These are phyloP conservation scores for Phytopythium montanum DNA, from an alignment of 352 stramenopile genomes.

Conservation along the genomic window DNA sequence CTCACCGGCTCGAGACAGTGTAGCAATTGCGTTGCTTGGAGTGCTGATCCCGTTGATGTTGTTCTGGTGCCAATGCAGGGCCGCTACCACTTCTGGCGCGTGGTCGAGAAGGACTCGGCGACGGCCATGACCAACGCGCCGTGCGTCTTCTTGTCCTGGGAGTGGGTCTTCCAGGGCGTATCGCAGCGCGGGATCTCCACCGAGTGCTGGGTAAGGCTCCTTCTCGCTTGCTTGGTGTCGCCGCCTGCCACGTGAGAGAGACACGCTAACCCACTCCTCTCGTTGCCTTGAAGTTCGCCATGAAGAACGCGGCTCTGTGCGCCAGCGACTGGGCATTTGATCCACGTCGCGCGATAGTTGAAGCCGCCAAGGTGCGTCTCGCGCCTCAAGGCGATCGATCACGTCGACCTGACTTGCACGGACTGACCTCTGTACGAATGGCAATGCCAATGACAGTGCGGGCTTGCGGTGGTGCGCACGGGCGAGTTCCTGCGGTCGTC, in stretches of 20 bases:
- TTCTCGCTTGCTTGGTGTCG: background rate
- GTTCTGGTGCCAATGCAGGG: constrained; percentile 27
- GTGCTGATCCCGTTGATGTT: background rate
- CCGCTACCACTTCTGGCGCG: constrained; percentile 80
- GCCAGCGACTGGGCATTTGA: constrained; percentile 66
- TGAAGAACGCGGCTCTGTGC: constrained; percentile 74
- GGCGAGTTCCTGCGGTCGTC: constrained; percentile 64
- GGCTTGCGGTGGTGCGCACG: constrained; percentile 65
- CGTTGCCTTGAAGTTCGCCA: constrained; percentile 50
- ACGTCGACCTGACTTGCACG: background rate
- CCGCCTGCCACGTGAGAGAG: background rate
- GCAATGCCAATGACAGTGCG: constrained; percentile 18
- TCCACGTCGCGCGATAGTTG: constrained; percentile 64
- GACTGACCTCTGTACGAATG: background rate
- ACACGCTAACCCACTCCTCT: background rate
- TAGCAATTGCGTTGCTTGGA: too few relatives aligned
- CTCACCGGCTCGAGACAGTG: background rate
- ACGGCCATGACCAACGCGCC: constrained; percentile 37
- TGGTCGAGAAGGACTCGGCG: constrained; percentile 45
- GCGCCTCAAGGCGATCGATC: too few relatives aligned
- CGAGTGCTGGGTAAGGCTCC: constrained; percentile 63
- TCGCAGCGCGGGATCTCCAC: constrained; percentile 75
- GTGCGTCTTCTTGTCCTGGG: constrained; percentile 80
- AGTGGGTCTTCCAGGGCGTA: constrained; percentile 85
- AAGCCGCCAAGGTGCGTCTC: constrained; percentile 64